Percentiles rank a stretch among this genome's conserved stretches.
Evolutionary conservation across 2,329 filamentous ascomycete species (phyloP).

Genomic region (Aspergillus phoenicis): DNA sequence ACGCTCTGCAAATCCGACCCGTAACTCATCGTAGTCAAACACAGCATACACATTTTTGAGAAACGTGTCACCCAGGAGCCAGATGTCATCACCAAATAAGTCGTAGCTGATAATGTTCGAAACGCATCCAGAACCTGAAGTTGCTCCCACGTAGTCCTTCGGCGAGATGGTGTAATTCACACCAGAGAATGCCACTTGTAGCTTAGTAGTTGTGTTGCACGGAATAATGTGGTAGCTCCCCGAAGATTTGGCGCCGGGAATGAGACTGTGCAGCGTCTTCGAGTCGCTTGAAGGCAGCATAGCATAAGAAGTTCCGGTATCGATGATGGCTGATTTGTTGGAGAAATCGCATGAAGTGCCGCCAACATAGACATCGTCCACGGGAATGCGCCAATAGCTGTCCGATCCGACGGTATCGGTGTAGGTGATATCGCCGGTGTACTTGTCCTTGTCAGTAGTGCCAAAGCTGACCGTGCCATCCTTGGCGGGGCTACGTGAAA

Average conservation of each 20-base stretch:
- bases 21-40: conserved; percentile 70
- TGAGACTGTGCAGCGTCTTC: conserved; percentile 65
- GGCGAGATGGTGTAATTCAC: conserved; percentile 67
- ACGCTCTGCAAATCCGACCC: conserved; percentile 41
- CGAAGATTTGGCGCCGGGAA: conserved; percentile 62
- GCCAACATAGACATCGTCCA: conserved; percentile 67
- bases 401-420: conserved; percentile 54
- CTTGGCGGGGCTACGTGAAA: conserved; percentile 70
- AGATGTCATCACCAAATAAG: conserved; percentile 63
- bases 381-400: conserved; percentile 71
- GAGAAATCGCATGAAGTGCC: conserved; percentile 59
- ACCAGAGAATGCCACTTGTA: conserved; percentile 70
- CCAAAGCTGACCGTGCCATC: conserved; percentile 81
- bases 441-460: conserved; percentile 66
- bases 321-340: conserved; percentile 69
- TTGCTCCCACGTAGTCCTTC: conserved; percentile 67
- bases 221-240: conserved; percentile 71
- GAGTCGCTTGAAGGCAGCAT: conserved; percentile 71
- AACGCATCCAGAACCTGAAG: conserved; percentile 46
- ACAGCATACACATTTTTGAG: conserved; percentile 87
- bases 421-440: conserved; percentile 69
- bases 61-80: conserved; percentile 85
- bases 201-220: conserved; percentile 63
- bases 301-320: conserved; percentile 80
- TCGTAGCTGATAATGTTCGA: conserved; percentile 76